Conservation (phyloP, 2,329 filamentous ascomycete genomes). For the Atkinsonella hypoxylon region DNA sequence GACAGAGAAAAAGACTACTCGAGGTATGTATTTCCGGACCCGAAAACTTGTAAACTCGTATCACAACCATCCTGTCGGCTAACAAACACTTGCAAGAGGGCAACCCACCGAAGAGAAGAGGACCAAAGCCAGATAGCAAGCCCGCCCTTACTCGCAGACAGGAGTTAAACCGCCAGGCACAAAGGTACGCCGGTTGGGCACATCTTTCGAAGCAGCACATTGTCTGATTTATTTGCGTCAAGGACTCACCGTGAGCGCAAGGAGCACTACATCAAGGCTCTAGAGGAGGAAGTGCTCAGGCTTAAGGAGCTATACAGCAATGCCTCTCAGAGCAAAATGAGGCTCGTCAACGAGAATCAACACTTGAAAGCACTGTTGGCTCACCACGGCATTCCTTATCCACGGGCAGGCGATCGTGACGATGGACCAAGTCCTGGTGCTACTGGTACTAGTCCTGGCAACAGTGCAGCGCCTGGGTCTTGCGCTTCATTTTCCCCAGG, state of each 20-base stretch:
- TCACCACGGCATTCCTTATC: constrained; percentile 37
- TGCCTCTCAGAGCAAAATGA: constrained; percentile 63
- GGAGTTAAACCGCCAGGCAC: constrained; percentile 89
- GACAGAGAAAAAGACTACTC: constrained; percentile 63
- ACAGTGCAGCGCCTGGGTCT: constrained; percentile 43
- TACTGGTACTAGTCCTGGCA: constrained; percentile 42
- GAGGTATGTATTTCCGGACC: constrained; percentile 38
- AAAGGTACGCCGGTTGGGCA: constrained; percentile 52
- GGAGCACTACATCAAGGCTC: constrained; percentile 86
- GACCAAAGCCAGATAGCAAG: constrained; percentile 93
- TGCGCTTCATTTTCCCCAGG: constrained; percentile 30
- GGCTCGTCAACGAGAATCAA: constrained; percentile 66
- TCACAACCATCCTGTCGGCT: constrained; percentile 1
- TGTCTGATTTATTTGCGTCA: background rate
- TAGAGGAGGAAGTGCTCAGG: constrained; percentile 83
- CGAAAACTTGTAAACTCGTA: no score
- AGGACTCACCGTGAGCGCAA: constrained; percentile 96
- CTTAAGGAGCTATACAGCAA: constrained; percentile 76
- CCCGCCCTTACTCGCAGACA: constrained; percentile 85
- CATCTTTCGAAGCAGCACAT: background rate
- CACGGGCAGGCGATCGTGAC: constrained; percentile 19
- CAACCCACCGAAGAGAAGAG: constrained; percentile 74
- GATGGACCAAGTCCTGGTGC: constrained; percentile 35
- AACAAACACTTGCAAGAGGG: constrained; percentile 45
- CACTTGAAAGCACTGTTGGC: constrained; percentile 49